These are phyloP conservation scores for Raphanus raphanistrum DNA, from an alignment of 345 rosid species.

Conservation along the genomic window DNA sequence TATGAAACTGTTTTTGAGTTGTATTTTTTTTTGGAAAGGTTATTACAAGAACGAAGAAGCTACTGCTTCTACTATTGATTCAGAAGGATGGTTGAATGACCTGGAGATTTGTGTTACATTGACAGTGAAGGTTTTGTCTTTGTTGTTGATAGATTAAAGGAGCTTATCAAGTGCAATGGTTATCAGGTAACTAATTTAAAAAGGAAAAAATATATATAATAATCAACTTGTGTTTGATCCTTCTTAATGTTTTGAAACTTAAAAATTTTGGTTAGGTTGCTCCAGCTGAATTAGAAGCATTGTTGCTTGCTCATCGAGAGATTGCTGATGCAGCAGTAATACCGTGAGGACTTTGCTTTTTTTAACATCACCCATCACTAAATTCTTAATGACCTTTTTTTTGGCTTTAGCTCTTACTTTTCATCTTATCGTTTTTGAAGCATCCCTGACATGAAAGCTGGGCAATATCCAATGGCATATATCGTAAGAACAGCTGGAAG, in stretches of 20 bases:
- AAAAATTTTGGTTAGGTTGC: slow-evolving; percentile 44
- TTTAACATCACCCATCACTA: background rate
- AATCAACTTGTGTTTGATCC: background rate
- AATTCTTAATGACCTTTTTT: background rate
- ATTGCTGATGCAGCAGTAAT: slow-evolving; percentile 56
- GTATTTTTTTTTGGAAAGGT: slow-evolving; percentile 37
- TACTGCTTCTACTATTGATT: slow-evolving; percentile 63
- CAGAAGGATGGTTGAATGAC: slow-evolving; percentile 92
- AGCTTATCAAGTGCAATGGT: slow-evolving; percentile 91
- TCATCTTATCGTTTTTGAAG: slow-evolving; percentile 3
- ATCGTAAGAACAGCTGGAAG: slow-evolving; percentile 33
- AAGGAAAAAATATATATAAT: background rate
- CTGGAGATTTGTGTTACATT: slow-evolving; percentile 86
- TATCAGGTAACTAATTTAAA: slow-evolving; percentile 57
- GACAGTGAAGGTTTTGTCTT: slow-evolving; percentile 82
- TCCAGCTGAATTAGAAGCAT: slow-evolving; percentile 58
- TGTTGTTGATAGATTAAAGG: slow-evolving; percentile 82
- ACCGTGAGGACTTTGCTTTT: slow-evolving; percentile 37
- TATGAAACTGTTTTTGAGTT: background rate
- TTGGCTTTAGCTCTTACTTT: background rate
- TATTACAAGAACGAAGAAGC: slow-evolving; percentile 76
- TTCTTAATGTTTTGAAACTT: background rate
- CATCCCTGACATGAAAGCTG: slow-evolving; percentile 37
- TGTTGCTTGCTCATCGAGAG: slow-evolving; percentile 48
- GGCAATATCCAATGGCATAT: slow-evolving; percentile 39